Percentiles rank a stretch among this genome's conserved stretches.
These are phyloP conservation scores for Begonia masoniana DNA, from an alignment of 306 rosid genomes.

Conservation along the genomic window DNA sequence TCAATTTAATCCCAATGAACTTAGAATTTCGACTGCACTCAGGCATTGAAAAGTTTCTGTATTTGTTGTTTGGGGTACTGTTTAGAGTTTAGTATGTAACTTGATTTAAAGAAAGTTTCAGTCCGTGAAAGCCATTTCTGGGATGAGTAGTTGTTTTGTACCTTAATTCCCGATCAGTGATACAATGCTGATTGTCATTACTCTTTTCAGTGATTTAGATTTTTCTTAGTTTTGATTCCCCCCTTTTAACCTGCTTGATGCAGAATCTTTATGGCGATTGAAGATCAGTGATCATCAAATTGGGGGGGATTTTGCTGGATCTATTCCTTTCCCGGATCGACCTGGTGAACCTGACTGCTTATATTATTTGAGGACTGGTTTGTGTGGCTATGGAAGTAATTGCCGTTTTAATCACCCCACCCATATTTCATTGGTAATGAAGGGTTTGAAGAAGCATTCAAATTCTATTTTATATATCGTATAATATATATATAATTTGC, in stretches of 20 bases:
- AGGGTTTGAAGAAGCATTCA: no score
- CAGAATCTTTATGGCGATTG: slow-evolving; percentile 54
- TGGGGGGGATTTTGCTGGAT: slow-evolving; percentile 40
- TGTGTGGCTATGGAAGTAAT: slow-evolving; percentile 76
- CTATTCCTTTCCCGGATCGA: slow-evolving; percentile 64
- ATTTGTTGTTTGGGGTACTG: no score
- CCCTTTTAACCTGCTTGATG: not conserved
- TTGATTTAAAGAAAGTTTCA: no score
- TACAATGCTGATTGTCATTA: no score
- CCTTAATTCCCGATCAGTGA: no score
- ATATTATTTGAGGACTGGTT: slow-evolving; percentile 77
- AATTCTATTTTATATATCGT: no score
- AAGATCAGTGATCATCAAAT: slow-evolving; percentile 57
- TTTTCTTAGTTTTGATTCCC: not conserved
- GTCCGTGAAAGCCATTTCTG: no score
- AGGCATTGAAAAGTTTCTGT: not conserved
- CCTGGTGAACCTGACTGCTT: slow-evolving; percentile 86
- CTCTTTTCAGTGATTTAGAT: not conserved
- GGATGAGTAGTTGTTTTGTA: no score
- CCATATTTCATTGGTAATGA: slow-evolving; percentile 46
- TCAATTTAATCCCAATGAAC: not conserved
- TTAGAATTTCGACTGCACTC: not conserved
- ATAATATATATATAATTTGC: no score
- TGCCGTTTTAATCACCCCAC: slow-evolving; percentile 85
- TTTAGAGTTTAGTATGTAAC: no score